These are phyloP conservation scores for Handroanthus guayacan DNA, from an alignment of 257 asterid species.

Conservation along the genomic window DNA sequence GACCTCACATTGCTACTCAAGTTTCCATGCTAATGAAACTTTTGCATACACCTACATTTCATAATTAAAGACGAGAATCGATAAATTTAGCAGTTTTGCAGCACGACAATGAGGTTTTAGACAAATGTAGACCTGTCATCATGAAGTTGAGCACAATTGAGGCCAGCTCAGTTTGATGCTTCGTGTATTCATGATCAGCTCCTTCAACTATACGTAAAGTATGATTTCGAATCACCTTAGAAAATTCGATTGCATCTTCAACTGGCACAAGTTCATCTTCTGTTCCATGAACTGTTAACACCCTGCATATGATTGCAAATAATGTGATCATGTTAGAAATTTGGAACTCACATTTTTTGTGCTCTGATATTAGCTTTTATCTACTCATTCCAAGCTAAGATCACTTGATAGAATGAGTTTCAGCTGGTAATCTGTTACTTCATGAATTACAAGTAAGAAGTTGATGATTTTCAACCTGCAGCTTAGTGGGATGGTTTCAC, in stretches of 20 bases:
- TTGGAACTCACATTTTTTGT: neutral
- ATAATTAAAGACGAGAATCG: constrained; percentile 51
- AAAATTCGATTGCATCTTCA: constrained; percentile 72
- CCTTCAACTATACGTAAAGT: constrained; percentile 66
- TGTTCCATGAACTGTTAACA: constrained; percentile 76
- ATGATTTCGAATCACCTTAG: constrained; percentile 57
- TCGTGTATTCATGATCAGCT: constrained; percentile 87
- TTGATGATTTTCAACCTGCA: constrained; percentile 62
- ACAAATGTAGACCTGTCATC: constrained; percentile 24
- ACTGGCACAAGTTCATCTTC: constrained; percentile 76
- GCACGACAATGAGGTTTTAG: constrained; percentile 36
- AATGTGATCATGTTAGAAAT: neutral
- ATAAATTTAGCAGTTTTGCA: constrained; percentile 24
- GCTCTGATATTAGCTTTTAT: neutral
- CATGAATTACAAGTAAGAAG: constrained; percentile 3
- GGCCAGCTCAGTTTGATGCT: constrained; percentile 57
- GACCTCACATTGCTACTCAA: too few species aligned
- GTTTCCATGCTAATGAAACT: neutral
- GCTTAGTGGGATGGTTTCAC: constrained; percentile 55
- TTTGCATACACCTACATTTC: neutral
- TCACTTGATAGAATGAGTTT: neutral
- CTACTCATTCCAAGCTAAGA: neutral
- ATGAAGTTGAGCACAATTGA: constrained; percentile 67
- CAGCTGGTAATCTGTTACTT: neutral
- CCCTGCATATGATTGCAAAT: constrained; percentile 51